Evolutionary conservation across 805 yeast genomes (phyloP).

Genomic region (Metschnikowia kofuensis): DNA sequence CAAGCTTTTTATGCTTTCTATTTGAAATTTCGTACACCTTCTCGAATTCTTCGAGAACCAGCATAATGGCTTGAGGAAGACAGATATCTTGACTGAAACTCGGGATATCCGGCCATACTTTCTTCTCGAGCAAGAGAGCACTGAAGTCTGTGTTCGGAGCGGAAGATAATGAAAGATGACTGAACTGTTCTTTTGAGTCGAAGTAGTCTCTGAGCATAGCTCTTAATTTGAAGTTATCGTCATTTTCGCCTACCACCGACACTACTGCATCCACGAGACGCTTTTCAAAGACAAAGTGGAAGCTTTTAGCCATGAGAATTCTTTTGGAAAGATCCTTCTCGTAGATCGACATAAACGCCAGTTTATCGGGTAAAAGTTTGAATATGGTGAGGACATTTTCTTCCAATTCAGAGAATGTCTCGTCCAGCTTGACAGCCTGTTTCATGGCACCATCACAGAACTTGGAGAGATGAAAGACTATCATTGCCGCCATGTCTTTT

Average conservation of each 20-base stretch:
- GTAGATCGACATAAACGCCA: slow-evolving; percentile 29
- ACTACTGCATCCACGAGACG: slow-evolving; percentile 24
- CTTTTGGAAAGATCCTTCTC: slow-evolving; percentile 37
- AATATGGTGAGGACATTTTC: slow-evolving; percentile 25
- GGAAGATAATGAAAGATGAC: neutral
- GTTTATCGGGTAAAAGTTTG: slow-evolving; percentile 33
- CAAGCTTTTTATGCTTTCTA: slow-evolving; percentile 27
- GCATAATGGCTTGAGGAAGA: slow-evolving; percentile 24
- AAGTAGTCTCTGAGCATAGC: slow-evolving; percentile 36
- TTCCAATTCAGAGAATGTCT: slow-evolving; percentile 17
- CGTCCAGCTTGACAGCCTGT: slow-evolving; percentile 10
- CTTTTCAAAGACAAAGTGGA: slow-evolving; percentile 20
- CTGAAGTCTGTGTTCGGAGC: slow-evolving; percentile 22
- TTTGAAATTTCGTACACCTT: slow-evolving; percentile 19
- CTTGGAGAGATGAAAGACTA: slow-evolving; percentile 27
- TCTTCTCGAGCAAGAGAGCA: slow-evolving; percentile 32
- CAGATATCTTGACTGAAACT: slow-evolving; percentile 18
- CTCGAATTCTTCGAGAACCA: slow-evolving; percentile 21
- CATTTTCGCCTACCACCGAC: slow-evolving; percentile 30
- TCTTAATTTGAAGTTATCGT: slow-evolving; percentile 25
- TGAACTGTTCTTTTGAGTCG: slow-evolving; percentile 19
- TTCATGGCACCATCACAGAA: slow-evolving; percentile 31
- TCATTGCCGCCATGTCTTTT: slow-evolving; percentile 13
- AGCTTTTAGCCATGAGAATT: slow-evolving; percentile 25
- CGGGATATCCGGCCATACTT: slow-evolving; percentile 42